Evolutionary conservation across 2,329 filamentous ascomycete species (phyloP), one percentile per base, ranked within the genome.

Genomic region (Verticillium longisporum): DNA sequence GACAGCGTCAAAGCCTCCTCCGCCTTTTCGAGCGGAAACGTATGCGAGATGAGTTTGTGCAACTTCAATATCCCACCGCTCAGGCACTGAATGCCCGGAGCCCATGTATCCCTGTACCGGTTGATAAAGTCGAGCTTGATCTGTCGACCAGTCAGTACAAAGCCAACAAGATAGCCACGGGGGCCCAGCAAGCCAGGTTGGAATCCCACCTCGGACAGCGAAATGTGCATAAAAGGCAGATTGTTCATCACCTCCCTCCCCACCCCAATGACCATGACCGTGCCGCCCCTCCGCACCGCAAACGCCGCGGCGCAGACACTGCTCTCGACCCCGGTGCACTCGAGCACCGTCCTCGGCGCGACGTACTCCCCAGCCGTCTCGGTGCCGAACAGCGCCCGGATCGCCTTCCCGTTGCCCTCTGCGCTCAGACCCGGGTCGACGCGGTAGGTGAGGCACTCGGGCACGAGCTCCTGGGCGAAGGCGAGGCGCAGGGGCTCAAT

Each of bases 121-220:
- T 90, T 89, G 69, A 89, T 90, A 73, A 90, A 90, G 41, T 82
- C 83, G 32, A 90, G 75, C 66, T 89, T 80, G 64, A 90, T 88
- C 83, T 86, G 45, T 5, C 1, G 14, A 33, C 1, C 32, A 7
- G 55, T 56, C 34, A 37, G 34, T 26, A 26, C 15, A 6, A 50
- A 14, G 14, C 37, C 33, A 26, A 2, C 3, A 2, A 26, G 26
- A 26, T 3, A 26, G 26, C 26, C 26, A 26, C 26, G 26, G 26
- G 26, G 26, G 26, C 26, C 26, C 26, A 26, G 26, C 26, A 26
- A 26, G 26, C 26, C 26, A 3, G 26, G 26, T 26, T 26, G 26
- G 26, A 11, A 37, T 64, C 74, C 63, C 62, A 83, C 81, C 77
- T 88, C 85, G 4, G 83, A 82, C 41, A 88, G 70, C 3, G 83